Evolutionary conservation across 352 stramenopile species (phyloP), one percentile per base, ranked within the genome.

Genomic region (Plasmopara viticola): DNA sequence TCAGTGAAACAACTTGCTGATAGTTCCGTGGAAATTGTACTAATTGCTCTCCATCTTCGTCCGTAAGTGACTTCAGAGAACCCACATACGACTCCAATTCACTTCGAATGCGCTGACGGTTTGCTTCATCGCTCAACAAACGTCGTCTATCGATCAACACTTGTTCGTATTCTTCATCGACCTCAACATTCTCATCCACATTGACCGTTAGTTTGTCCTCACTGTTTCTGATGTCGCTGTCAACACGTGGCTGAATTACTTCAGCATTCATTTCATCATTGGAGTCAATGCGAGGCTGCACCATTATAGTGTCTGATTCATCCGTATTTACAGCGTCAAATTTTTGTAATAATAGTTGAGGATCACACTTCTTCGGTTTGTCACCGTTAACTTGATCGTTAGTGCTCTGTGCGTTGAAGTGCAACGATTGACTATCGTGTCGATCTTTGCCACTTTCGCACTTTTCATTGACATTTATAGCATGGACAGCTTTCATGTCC

Each of bases 11-110:
- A 46, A 88, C 70, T 45, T 85, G 66, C 28, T 77, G 58, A 43
- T 84, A 88, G 51, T 88, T 88, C 17, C 48, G 60, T 0, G 78
- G 74, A 31, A 84, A 88, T 49, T 72, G 61, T 28, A 88, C 50
- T 17, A 83, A 40, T 14, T 63, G 49, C 14, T 82, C 62, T 30
- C 78, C 78, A 13, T 77, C 60, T n/a, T 74, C 71, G 28, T 84
- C 74, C 6, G 44, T 66, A 34, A 61, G 65, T 9, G 56, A 52
- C 8, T 48, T 58, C 0, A 88, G 56, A 13, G 70, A 72, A 15
- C 42, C 37, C 10, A 86, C 59, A 50, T 88, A 88, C 0, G 37
- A 37, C 33, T 73, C 64, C 0, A 88, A 54, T 14, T 86, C 74
- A 6, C 57, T 29, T 0, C 74, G 69, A 3, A 77, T 59, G 10